Evolutionary conservation across 306 rosid genomes (phyloP), one percentile per base, ranked within the genome.

Genomic region (Parietaria judaica): DNA sequence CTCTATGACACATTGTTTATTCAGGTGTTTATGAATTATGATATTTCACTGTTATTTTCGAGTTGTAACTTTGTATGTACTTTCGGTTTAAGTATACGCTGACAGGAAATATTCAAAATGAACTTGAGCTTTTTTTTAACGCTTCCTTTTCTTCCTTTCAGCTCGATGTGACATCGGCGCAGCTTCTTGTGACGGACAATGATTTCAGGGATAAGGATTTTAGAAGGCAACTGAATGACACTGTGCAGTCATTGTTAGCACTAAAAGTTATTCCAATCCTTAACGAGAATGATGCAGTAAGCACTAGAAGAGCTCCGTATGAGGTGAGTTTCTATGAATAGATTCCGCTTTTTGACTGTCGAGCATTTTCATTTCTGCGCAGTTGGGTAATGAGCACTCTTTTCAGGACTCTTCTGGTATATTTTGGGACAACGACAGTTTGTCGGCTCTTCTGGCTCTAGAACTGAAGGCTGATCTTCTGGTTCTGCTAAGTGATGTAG

Each of bases 381-480:
- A 59, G 62, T 69, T 65, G 68, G 58, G 51, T 64, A 11, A 43
- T 49, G 34, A 37, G 41, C 46, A 38, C 35, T 36, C 34, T 48
- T 65, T 77, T 69, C 92, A 91, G 96, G 99, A 88, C 71, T 84
- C 97, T 65, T 92, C 95, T 72, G 99, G 99, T 72, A 92, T 92
- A 77, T 92, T 92, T 82, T 92, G 99, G 99, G 99, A 92, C 68
- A 92, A 92, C 71, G 99, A 92, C 78, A 92, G 99, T 86, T 86
- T 92, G 78, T 84, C 99, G 34, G 99, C 99, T 68, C 82, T 92
- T 51, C 73, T 92, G 82, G 95, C 95, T 71, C 76, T 92, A 85
- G 99, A 92, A 80, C 70, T 92, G 65, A 88, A 86, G 74, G 99
- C 99, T 60, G 99, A 88, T 78, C 88, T 92, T 75, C 97, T 92